Evolutionary conservation across 805 yeast genomes (phyloP).

Genomic region (Monosporozyma yasuniensis): DNA sequence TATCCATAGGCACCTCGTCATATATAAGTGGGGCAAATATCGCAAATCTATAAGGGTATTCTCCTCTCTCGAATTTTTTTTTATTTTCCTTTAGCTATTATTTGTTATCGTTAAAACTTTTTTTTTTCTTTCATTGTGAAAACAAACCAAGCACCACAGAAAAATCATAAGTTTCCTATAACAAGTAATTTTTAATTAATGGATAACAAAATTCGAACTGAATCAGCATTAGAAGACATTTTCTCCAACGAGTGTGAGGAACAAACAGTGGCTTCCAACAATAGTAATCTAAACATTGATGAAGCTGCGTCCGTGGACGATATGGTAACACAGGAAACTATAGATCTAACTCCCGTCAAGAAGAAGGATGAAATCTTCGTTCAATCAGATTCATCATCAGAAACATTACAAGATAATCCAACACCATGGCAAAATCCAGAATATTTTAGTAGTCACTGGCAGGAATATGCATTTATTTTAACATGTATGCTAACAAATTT

Average conservation of each 20-base stretch:
- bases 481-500: slow-evolving; percentile 32
- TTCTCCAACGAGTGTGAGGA: background rate
- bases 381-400: background rate
- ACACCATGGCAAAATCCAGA: slow-evolving; percentile 14
- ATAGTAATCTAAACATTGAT: background rate
- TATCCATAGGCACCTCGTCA: no score
- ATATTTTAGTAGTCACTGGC: slow-evolving; percentile 11
- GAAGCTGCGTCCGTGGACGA: background rate
- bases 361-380: background rate
- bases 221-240: background rate
- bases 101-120: no score
- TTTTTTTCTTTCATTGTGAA: no score
- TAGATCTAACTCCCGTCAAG: background rate
- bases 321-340: background rate
- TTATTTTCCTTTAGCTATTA: no score
- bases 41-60: no score
- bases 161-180: background rate
- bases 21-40: no score
- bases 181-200: background rate
- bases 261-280: background rate
- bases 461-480: slow-evolving; percentile 25
- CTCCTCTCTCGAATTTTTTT: no score
- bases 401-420: slow-evolving; percentile 2
- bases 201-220: background rate
- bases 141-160: background rate